Evolutionary conservation across 352 stramenopile genomes (phyloP).

Genomic region (Globisporangium megalacanthum): DNA sequence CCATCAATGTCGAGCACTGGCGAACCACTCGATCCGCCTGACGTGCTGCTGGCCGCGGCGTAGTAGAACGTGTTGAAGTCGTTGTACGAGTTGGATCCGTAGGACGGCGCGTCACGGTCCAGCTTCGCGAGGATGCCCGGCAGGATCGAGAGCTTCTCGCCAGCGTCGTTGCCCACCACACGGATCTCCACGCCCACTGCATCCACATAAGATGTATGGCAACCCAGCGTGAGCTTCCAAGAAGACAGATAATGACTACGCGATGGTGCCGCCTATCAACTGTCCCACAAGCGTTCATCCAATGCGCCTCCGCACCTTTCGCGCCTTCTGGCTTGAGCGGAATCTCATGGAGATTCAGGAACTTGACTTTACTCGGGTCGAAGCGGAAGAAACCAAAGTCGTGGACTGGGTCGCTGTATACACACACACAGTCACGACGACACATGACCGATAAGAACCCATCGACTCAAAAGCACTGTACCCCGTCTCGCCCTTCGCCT

Average conservation of each 20-base stretch:
- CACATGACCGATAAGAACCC: not conserved
- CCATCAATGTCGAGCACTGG: constrained; percentile 87
- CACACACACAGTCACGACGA: not conserved
- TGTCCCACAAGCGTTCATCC: no score
- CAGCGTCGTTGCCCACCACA: constrained; percentile 89
- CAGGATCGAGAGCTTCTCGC: constrained; percentile 90
- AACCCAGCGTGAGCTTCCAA: no score
- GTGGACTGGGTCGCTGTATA: constrained; percentile 82
- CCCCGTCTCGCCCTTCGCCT: no score
- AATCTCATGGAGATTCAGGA: constrained; percentile 82
- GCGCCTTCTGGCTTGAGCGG: constrained; percentile 77
- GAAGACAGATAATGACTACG: no score
- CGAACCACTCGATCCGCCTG: constrained; percentile 83
- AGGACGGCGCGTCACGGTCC: constrained; percentile 87
- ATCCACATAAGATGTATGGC: not conserved
- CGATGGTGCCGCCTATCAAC: no score
- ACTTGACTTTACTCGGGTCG: constrained; percentile 86
- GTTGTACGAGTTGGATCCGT: constrained; percentile 84
- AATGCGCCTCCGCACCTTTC: constrained; percentile 36
- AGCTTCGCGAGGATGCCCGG: constrained; percentile 87
- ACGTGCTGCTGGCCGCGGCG: constrained; percentile 81
- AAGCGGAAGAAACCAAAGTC: constrained; percentile 92
- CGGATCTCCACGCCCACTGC: constrained; percentile 88
- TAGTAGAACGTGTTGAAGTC: constrained; percentile 95
- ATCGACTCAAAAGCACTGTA: not conserved